phyloP scores from a whole-genome alignment of 768 basidiomycete genomes.

The Baorangia bicolor region DNA sequence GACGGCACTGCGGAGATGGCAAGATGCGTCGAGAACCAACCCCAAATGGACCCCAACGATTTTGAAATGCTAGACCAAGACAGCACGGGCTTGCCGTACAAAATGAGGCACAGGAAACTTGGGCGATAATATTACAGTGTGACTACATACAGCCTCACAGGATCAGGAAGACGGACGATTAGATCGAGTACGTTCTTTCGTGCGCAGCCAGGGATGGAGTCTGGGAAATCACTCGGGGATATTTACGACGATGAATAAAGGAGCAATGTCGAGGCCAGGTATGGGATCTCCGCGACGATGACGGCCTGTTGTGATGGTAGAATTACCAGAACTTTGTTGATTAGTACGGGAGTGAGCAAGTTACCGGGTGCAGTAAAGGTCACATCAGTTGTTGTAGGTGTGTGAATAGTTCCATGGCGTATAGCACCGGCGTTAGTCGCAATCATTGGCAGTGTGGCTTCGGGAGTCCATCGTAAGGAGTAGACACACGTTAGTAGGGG shows the following conservation, averaged over 20 bases:
- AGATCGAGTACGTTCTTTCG: too few species aligned
- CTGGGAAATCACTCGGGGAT: not conserved
- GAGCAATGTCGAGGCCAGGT: not conserved
- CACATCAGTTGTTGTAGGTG: not conserved
- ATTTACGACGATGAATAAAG: not conserved
- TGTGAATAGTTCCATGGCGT: constrained; percentile 12
- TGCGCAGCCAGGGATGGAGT: not conserved
- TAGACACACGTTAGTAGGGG: not conserved
- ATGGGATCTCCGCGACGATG: constrained; percentile 9
- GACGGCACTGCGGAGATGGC: constrained; percentile 29
- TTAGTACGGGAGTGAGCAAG: constrained; percentile 1
- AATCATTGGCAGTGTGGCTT: constrained; percentile 18
- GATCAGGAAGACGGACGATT: constrained; percentile 6
- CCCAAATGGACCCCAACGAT: constrained; percentile 2
- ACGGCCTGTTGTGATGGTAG: constrained; percentile 3
- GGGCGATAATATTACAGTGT: not conserved
- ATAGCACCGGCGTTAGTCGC: constrained; percentile 13
- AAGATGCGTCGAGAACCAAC: constrained; percentile 18
- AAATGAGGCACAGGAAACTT: constrained; percentile 16
- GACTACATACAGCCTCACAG: constrained; percentile 21
- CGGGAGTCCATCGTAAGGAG: not conserved
- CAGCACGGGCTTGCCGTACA: constrained; percentile 8
- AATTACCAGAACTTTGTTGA: not conserved
- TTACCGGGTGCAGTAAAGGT: constrained; percentile 7
- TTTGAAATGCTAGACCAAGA: constrained; percentile 15